Evolutionary conservation across 2,329 filamentous ascomycete species (phyloP).

Genomic region (Colletotrichum acutatum): DNA sequence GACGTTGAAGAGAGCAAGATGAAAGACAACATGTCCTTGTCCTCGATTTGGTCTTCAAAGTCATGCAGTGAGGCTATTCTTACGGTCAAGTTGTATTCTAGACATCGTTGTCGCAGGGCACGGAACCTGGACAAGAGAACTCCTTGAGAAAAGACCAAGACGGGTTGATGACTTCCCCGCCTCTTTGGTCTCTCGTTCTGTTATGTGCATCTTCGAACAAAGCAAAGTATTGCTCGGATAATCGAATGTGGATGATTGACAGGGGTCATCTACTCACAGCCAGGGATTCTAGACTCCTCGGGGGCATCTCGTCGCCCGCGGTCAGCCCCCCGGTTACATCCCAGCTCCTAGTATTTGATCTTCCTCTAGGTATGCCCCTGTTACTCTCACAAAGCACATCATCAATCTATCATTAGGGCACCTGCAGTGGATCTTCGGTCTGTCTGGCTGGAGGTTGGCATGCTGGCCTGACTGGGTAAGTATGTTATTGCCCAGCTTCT

Average conservation of each 20-base stretch:
- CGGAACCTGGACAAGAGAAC: not conserved
- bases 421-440: slow-evolving; percentile 8
- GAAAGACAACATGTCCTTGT: slow-evolving; percentile 3
- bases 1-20: not conserved
- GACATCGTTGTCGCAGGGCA: not conserved
- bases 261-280: not conserved
- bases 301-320: not conserved
- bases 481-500: slow-evolving; percentile 18
- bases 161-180: not conserved
- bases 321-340: slow-evolving; percentile 1
- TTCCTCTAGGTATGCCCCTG: not conserved
- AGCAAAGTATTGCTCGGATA: slow-evolving; percentile 9
- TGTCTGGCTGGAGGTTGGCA: slow-evolving; percentile 3
- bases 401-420: slow-evolving; percentile 26
- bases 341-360: not conserved
- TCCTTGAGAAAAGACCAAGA: not conserved
- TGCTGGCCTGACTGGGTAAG: not conserved
- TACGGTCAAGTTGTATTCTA: not conserved
- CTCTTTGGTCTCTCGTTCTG: not conserved
- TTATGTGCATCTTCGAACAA: not conserved
- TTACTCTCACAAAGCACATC: slow-evolving; percentile 13
- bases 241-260: slow-evolving; percentile 4
- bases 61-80: not conserved
- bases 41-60: not conserved
- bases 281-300: slow-evolving; percentile 4